Percentiles rank a stretch among this genome's conserved stretches.
Evolutionary conservation across 2,329 filamentous ascomycete species (phyloP).

Genomic region (Monilinia fructigena): DNA sequence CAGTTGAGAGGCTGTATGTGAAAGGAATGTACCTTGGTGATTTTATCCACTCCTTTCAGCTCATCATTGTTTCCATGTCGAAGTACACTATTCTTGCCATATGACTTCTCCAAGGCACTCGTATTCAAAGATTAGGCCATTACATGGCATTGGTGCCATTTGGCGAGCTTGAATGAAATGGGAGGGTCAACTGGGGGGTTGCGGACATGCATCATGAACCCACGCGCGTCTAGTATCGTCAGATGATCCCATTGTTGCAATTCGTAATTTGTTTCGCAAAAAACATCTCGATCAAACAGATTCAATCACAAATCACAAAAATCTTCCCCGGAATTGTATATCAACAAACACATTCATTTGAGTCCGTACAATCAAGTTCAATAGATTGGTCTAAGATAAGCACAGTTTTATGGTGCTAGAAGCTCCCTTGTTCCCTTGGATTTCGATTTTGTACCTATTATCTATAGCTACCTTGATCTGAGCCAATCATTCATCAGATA

Average conservation of each 20-base stretch:
- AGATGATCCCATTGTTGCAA: background rate
- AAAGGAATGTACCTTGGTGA: background rate
- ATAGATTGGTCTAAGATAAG: too few relatives aligned
- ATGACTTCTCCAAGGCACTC: background rate
- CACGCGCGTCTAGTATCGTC: background rate
- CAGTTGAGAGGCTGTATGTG: too few relatives aligned
- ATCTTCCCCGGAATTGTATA: background rate
- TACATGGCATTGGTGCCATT: background rate
- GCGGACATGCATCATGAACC: background rate
- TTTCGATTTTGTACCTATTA: background rate
- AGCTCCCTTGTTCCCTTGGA: background rate
- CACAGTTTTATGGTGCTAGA: background rate
- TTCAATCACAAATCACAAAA: background rate
- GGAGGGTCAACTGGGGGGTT: too few relatives aligned
- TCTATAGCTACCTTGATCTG: background rate
- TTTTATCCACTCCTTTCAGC: background rate
- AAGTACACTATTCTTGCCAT: background rate
- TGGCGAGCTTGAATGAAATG: too few relatives aligned
- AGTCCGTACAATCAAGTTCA: background rate
- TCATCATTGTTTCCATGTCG: background rate
- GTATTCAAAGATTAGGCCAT: background rate
- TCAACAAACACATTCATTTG: background rate
- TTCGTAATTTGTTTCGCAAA: background rate
- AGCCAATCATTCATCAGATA: background rate
- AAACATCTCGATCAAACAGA: too few relatives aligned